Percentiles rank a stretch among this genome's conserved stretches.
Evolutionary conservation across 2,329 filamentous ascomycete species (phyloP).

Genomic region (Sarocladium brachiariae): DNA sequence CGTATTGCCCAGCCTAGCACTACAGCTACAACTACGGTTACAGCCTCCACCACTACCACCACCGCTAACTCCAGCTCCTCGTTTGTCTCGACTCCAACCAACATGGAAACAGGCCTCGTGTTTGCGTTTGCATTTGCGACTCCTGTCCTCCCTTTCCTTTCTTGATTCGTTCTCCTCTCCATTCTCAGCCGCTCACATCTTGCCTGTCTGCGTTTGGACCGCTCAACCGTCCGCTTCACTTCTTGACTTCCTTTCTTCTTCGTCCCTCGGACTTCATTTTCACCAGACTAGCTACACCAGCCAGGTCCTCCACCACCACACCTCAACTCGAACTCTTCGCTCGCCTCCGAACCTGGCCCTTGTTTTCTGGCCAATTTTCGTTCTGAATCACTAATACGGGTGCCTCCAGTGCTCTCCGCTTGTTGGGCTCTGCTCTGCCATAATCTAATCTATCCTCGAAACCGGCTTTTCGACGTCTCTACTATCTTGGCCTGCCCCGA

Average conservation of each 20-base stretch:
- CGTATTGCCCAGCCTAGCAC: too few species aligned
- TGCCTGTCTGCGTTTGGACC: too few species aligned
- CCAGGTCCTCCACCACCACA: not conserved
- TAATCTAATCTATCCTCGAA: too few species aligned
- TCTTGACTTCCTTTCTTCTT: not conserved
- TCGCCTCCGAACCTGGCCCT: too few species aligned
- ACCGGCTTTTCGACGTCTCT: too few species aligned
- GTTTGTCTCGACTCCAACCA: constrained; percentile 1
- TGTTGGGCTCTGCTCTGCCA: not conserved
- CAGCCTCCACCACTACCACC: constrained; percentile 8
- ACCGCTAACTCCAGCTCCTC: constrained; percentile 13
- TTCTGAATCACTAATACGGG: too few species aligned
- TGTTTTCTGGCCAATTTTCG: not conserved
- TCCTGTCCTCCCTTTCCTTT: constrained; percentile 8
- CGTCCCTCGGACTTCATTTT: too few species aligned
- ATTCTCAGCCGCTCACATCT: not conserved
- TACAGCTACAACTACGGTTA: not conserved
- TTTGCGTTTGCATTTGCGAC: constrained; percentile 8
- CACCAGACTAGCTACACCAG: too few species aligned
- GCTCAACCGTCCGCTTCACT: not conserved
- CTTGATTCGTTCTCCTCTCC: constrained; percentile 1
- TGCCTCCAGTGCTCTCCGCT: too few species aligned
- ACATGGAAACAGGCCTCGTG: constrained; percentile 9
- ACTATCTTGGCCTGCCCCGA: too few species aligned
- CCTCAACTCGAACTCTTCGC: too few species aligned